Conservation (phyloP, 495 filamentous ascomycete genomes). For the Chlorociboria aeruginascens region DNA sequence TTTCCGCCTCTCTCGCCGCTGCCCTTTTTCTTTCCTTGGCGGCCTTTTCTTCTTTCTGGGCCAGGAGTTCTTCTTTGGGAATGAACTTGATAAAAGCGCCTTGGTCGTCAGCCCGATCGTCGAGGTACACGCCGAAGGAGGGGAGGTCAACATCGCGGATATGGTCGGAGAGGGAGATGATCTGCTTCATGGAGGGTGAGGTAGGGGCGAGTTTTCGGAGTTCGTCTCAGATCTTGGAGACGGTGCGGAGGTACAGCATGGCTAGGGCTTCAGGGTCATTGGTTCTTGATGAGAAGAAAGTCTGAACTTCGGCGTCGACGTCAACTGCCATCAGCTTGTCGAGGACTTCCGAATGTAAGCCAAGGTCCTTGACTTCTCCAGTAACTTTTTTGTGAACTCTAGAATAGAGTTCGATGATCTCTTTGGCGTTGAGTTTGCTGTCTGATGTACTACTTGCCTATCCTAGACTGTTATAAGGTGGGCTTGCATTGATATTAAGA, state of each 20-base stretch:
- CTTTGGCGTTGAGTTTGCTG: conserved; percentile 29
- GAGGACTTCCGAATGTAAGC: conserved; percentile 17
- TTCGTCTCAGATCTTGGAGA: conserved; percentile 56
- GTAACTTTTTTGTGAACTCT: conserved; percentile 27
- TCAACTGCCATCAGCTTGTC: conserved; percentile 20
- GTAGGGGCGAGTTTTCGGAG: conserved; percentile 49
- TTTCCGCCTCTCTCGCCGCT: conserved; percentile 35
- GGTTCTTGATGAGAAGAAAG: conserved; percentile 25
- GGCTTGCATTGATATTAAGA: conserved; percentile 54
- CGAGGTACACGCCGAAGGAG: conserved; percentile 71
- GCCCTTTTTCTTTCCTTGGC: conserved; percentile 40
- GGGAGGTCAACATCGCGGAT: conserved; percentile 73
- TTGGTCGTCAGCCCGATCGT: conserved; percentile 54
- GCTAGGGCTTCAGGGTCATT: conserved; percentile 38
- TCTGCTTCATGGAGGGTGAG: conserved; percentile 39
- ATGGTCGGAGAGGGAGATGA: conserved; percentile 62
- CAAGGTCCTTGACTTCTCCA: conserved; percentile 24
- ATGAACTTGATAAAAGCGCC: conserved; percentile 80
- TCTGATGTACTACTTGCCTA: conserved; percentile 66
- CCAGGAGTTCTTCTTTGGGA: conserved; percentile 52
- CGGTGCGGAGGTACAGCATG: conserved; percentile 50
- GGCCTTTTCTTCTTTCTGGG: conserved; percentile 60
- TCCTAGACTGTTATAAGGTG: conserved; percentile 53
- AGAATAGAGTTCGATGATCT: conserved; percentile 33
- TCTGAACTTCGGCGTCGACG: conserved; percentile 28